Evolutionary conservation across 179 eudicot genomes (phyloP).

Genomic region (Spinacia oleracea): DNA sequence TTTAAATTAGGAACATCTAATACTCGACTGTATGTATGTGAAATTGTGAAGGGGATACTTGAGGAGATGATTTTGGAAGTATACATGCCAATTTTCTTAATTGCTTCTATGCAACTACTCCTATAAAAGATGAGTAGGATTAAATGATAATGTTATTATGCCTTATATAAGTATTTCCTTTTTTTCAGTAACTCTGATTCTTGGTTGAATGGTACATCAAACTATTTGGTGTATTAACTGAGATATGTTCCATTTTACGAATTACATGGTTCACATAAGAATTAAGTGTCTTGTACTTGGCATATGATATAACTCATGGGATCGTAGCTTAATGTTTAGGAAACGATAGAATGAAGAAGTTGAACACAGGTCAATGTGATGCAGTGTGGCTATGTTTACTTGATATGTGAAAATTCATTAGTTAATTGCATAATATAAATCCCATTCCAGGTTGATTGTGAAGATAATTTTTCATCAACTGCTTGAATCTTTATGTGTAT

Average conservation of each 20-base stretch:
- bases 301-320: not conserved
- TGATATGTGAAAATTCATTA: not conserved
- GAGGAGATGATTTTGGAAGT: not conserved
- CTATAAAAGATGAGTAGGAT: not conserved
- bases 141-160: not conserved
- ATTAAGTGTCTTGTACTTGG: not conserved
- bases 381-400: not conserved
- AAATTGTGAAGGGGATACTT: not conserved
- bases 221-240: not conserved
- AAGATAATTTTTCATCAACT: not conserved
- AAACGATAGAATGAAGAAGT: not conserved
- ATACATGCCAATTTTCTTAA: not conserved
- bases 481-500: conserved; percentile 6
- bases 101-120: too few species aligned
- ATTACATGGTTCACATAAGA: not conserved
- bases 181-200: not conserved
- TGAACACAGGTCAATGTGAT: not conserved
- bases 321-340: not conserved
- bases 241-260: not conserved
- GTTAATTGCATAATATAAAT: not conserved
- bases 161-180: not conserved
- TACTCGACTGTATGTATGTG: not conserved
- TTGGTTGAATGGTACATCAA: not conserved
- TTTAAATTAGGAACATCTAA: not conserved
- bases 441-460: not conserved